Evolutionary conservation across 139 green algal genomes (phyloP), one percentile per base, ranked within the genome.

Genomic region (Micractinium conductrix): DNA sequence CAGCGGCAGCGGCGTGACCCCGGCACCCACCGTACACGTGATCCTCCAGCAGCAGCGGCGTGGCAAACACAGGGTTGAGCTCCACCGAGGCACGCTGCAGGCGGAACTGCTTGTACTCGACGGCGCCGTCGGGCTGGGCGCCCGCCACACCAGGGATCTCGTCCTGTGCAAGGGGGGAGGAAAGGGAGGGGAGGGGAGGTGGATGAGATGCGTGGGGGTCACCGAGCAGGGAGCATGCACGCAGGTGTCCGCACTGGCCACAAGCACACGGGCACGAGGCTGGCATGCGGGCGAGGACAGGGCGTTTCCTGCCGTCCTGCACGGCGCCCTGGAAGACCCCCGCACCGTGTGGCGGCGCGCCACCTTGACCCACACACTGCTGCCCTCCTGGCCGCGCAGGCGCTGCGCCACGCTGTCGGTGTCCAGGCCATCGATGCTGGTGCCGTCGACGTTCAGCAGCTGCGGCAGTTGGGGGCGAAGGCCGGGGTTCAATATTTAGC

Each of bases 61-160:
- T 92, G 80, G 85, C 88, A 88, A 92, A 98, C 30, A 98, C 85
- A 0, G 95, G 93, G 72, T 81, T 94, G n/a, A 98, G 85, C 67
- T 91, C 84, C 42, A 98, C 91, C 16, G 79, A 83, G 89, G 98
- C 96, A 0, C 96, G 84, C 30, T 79, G 81, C 50, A 98, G 69
- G 0, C 82, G 55, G 65, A 83, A 83, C 78, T 83, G 78, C 78
- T 83, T 83, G 78, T 83, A 83, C 74, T 83, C 70, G 44, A 74
- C 48, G 21, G 33, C 44, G 37, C 17, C 17, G n/a, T n/a, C n/a
- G n/a, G n/a, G n/a, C 22, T 50, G 62, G n/a, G 38, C 42, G 30
- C 33, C n/a, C 19, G 78, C 58, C n/a, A 83, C 78, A 17, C 76
- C 76, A 0, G 76, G 76, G 38, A 82, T 82, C 55, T 82, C 76